Base-by-base conservation (phyloP, 495 filamentous ascomycete species). In the Penicillium malachiteum region DNA sequence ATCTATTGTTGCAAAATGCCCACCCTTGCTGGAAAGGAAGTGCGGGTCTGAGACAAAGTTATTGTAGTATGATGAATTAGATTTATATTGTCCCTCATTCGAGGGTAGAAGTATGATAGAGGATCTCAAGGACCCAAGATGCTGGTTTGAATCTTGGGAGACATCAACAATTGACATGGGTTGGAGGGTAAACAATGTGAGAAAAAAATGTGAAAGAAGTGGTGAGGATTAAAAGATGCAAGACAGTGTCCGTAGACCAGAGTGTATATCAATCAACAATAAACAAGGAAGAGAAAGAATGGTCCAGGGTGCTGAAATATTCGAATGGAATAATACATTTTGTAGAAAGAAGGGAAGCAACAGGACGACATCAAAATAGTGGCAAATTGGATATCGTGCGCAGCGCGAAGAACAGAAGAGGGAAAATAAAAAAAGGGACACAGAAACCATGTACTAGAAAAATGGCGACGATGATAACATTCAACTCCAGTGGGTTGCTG, bases 361-460 rank as follows among this genome's bases (percentile, higher is more conserved):
- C 21, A 26, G 21, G 21, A 26, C 21, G 21, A 26, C 21, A 26
- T 26, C 21, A 26, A 26, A 44, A 50, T 8, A 9, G 26, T 12
- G 3, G 41, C 17, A 16, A n/a, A 48, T 9, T 8, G 12, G 31
- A 49, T 35, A 7, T 51, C 32, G 32, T 40, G 12, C 21, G 21
- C 26, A 42, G 35, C 14, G 31, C 4, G 18, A 35, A 43, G 16
- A 13, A 26, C 21, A 26, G 21, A 26, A 26, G 50, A 43, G 30
- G 48, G 35, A 30, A 53, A 37, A 37, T 48, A 21, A 13, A 33
- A 43, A 26, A 48, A 21, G 47, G 58, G 55, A 16, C 26, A 41
- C 18, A 55, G 48, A 50, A 50, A 62, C 33, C 42, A 67, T 65
- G 34, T 48, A 57, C 46, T 52, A 55, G 54, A 56, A 58, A 50